Evolutionary conservation across 106 monocot genomes (phyloP).

Genomic region (Agapanthus africanus): DNA sequence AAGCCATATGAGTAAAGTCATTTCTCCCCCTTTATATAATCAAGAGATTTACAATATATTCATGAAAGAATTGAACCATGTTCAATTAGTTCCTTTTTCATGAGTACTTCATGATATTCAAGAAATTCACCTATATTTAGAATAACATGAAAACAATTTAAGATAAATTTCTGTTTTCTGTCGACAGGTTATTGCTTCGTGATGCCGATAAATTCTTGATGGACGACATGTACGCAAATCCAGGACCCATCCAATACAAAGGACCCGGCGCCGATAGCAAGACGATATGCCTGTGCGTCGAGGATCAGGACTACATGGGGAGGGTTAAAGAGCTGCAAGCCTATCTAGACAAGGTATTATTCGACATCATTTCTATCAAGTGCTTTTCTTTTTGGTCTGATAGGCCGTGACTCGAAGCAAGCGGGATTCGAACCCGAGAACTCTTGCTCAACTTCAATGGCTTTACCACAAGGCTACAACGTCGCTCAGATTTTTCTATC

Average conservation of each 20-base stretch:
- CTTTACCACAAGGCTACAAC: too few species aligned
- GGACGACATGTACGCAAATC: slow-evolving; percentile 58
- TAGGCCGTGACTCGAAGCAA: too few species aligned
- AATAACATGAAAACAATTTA: too few species aligned
- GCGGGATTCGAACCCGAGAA: too few species aligned
- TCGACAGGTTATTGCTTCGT: slow-evolving; percentile 33
- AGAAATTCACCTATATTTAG: too few species aligned
- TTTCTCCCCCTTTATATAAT: background rate
- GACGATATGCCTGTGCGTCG: slow-evolving; percentile 37
- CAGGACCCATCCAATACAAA: slow-evolving; percentile 57
- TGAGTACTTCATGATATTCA: too few species aligned
- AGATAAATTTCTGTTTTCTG: background rate
- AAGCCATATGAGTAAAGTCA: slow-evolving; percentile 66
- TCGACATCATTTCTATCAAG: background rate
- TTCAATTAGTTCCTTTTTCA: too few species aligned
- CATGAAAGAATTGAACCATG: too few species aligned
- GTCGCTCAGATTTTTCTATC: too few species aligned
- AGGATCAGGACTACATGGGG: slow-evolving; percentile 80
- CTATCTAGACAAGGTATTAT: slow-evolving; percentile 51
- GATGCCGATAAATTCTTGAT: slow-evolving; percentile 50
- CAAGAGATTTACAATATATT: background rate
- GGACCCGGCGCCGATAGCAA: slow-evolving; percentile 53
- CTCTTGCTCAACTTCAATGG: too few species aligned
- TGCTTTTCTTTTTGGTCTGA: too few species aligned
- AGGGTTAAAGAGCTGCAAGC: slow-evolving; percentile 53